Base-by-base conservation (phyloP, 2,329 filamentous ascomycete species). In the Coleophoma crateriformis region DNA sequence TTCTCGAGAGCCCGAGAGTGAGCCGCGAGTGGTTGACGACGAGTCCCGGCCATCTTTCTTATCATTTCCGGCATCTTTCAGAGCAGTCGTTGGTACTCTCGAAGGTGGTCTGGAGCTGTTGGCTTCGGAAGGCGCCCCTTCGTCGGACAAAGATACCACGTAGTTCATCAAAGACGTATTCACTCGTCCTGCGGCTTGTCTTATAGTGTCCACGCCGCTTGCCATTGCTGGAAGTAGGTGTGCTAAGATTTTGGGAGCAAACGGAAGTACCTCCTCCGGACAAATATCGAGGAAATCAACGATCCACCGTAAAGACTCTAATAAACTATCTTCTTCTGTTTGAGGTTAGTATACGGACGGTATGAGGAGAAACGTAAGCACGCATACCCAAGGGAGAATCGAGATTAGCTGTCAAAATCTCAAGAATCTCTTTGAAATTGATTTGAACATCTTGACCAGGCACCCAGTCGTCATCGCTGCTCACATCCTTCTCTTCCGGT, bases 221-320 rank as follows among this genome's bases (percentile, higher is more conserved):
- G 92, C 92, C 79, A 99, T 90, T 27, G 91, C 90, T 14, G 94
- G 95, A 27, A 99, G 78, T 49, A 99, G 87, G 62, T 96, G 89
- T 1, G 90, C 90, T 40, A 99, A 73, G 32, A 99, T 85, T 58
- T 90, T 88, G 19, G 95, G 95, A 1, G 95, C 94, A 66, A 97
- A 97, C 4, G 88, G 88, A 39, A 99, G 77, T 4, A 99, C 95
- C 62, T 99, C 94, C 64, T 96, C 94, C 0, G 94, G 92, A 60
- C 91, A 96, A 42, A 99, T 97, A 55, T 97, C 91, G 58, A 99
- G 87, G 65, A 99, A 96, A 52, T 87, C 88, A 57, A 96, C 90
- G 56, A 99, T 90, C 94, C 94, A 99, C 54, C 90, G 82, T 27
- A 99, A 75, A 3, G 91, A 90, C 47, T 95, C 95, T 37, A 96